Conservation (phyloP, 352 stramenopile species). For the Globisporangium parvum region DNA sequence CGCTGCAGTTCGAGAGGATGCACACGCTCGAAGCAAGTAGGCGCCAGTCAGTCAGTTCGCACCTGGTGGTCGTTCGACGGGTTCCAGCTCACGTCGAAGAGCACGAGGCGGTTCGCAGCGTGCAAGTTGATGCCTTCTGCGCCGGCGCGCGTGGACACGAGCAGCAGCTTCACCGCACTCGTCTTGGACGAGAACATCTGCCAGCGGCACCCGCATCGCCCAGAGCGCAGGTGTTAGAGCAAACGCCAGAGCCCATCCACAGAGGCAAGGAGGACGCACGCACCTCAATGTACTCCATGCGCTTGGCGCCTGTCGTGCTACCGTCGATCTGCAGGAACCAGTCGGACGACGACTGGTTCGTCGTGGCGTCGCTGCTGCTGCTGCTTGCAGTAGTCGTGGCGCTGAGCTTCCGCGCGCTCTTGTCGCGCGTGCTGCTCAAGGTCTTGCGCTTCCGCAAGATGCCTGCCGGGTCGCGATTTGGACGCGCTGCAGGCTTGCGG, state of each 20-base stretch:
- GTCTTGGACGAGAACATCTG: conserved; percentile 55
- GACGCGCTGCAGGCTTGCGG: conserved; percentile 19
- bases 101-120: conserved; percentile 84
- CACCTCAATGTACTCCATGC: conserved; percentile 84
- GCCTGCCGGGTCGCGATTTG: conserved; percentile 49
- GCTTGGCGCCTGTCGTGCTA: conserved; percentile 63
- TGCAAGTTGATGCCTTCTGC: conserved; percentile 87
- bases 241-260: background rate
- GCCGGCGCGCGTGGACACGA: conserved; percentile 78
- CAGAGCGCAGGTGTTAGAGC: background rate
- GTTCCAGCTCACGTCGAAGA: conserved; percentile 92
- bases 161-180: conserved; percentile 58
- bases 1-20: no score
- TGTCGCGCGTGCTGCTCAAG: conserved; percentile 9
- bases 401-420: conserved; percentile 1
- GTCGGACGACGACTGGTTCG: conserved; percentile 15
- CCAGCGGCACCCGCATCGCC: no score
- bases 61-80: conserved; percentile 88
- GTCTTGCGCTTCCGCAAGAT: conserved; percentile 46
- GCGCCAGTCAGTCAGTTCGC: background rate
- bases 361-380: background rate
- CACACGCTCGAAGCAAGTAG: no score
- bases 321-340: conserved; percentile 84
- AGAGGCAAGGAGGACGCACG: background rate
- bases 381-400: no score